Base-by-base conservation (phyloP, 768 basidiomycete genomes). In the Lactifluus echinatus region DNA sequence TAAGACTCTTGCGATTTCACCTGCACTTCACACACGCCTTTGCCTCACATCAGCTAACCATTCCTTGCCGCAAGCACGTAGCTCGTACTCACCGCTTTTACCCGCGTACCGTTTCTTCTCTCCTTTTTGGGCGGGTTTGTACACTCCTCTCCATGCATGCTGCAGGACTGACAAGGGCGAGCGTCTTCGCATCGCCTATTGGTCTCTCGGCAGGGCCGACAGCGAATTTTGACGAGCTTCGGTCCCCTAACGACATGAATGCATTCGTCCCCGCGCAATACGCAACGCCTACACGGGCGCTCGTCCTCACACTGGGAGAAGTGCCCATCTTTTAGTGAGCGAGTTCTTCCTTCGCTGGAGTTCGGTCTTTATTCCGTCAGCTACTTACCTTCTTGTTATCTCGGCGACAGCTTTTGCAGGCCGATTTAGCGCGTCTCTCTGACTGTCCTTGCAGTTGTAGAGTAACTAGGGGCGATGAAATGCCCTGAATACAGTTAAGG, bases 381-480 rank as follows among this genome's bases (percentile, higher is more conserved):
- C 10, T 4, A 51, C 65, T 5, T 52, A 76, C 83, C 79, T 84
- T 84, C 67, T 84, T 84, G 64, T 84, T 84, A 63, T 83, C 82
- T 59, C 76, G 76, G 28, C 81, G 76, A 67, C 83, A 84, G 49
- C 70, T 77, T 62, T 76, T 74, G 67, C 83, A 84, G 2, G 83
- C 82, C 55, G 80, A 55, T 63, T 82, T 84, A 37, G 76, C 80
- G 36, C 81, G 75, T 57, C 83, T 82, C 63, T 65, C 56, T 34
- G 69, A 68, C 57, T 67, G 71, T 21, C 69, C 57, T 8, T 23
- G 43, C 24, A 34, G 2, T 65, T 44, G 73, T 69, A 59, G 23
- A 15, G 48, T 19, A 4, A 24, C 3, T 21, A 54, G 50, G n/a
- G 31, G 23, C 14, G 19, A 6, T 12, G 66, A 49, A 15, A 70